Base-by-base conservation (phyloP, 331 rosid genomes). In the Quercus lobata region DNA sequence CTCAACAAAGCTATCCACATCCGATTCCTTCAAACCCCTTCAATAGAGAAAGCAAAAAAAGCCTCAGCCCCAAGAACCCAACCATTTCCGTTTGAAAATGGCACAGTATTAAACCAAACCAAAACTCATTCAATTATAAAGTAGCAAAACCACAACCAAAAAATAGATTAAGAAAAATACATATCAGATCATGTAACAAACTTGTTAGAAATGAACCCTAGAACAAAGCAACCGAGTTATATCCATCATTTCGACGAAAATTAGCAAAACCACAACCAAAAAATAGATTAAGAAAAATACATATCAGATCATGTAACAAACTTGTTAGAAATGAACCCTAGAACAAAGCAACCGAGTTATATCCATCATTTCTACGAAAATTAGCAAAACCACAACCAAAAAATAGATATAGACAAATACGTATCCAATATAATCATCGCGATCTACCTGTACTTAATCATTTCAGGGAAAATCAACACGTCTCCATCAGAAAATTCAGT, bases 381-480 rank as follows among this genome's bases (percentile, higher is more conserved):
- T 56, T 44, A 32, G 72, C 69, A 25, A 6, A 55, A 73, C 25
- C 52, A 65, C 41, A 55, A 74, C 34, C 19, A 77, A 41, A 19
- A 22, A 12, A 75, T 49, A 41, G 46, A 41, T 41, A 41, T 8
- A 8, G 46, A 49, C 17, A 49, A 49, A 49, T 3, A 49, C 15
- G 17, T 27, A 25, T 41, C 49, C 55, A 4, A 10, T 27, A 3
- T 4, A 61, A 76, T 11, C 46, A 55, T 17, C 57, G 37, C 9
- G 73, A 41, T 57, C 76, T 76, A 92, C 97, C 85, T 90, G 85
- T 87, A 94, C 82, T 86, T 91, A 81, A 94, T 79, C 98, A 94
- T 90, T 1, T 91, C 93, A 0, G 98, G 98, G 73, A 94, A 94
- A 80, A 94, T 77, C 86, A 94, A 79, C 69, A 92, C 89, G 63